Conservation (phyloP, 192 early-diverging fungal species). For the Coemansia sp. region DNA sequence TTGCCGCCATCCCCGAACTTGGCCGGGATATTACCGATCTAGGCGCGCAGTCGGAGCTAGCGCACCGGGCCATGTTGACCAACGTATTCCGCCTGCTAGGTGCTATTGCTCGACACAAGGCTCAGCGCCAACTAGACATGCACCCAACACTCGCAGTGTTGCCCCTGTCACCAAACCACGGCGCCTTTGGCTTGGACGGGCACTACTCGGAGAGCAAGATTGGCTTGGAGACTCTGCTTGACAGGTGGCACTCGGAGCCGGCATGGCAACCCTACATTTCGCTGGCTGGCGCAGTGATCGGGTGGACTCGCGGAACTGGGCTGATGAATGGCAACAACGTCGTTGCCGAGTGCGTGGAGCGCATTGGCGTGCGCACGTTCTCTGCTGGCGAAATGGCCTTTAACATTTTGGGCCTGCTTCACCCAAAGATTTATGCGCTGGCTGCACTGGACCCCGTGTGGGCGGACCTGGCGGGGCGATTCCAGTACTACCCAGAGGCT, state of each 20-base stretch:
- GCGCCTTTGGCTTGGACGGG: slow-evolving; percentile 89
- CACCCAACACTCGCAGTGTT: slow-evolving; percentile 85
- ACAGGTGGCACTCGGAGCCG: slow-evolving; percentile 83
- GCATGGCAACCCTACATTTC: slow-evolving; percentile 80
- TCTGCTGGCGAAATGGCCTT: slow-evolving; percentile 91
- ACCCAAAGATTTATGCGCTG: slow-evolving; percentile 70
- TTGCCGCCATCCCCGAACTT: slow-evolving; percentile 85
- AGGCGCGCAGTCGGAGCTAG: slow-evolving; percentile 80
- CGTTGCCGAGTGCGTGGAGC: slow-evolving; percentile 69
- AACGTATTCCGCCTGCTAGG: slow-evolving; percentile 88
- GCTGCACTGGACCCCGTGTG: slow-evolving; percentile 78
- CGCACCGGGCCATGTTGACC: slow-evolving; percentile 91
- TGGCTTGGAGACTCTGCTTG: slow-evolving; percentile 85
- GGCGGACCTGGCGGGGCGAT: slow-evolving; percentile 93
- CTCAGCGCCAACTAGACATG: slow-evolving; percentile 63
- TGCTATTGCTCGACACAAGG: slow-evolving; percentile 77
- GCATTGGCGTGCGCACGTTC: slow-evolving; percentile 85
- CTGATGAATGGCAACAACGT: slow-evolving; percentile 91
- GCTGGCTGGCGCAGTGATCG: slow-evolving; percentile 89
- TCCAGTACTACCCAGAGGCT: slow-evolving; percentile 69
- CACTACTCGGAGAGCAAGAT: slow-evolving; percentile 93
- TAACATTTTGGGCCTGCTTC: slow-evolving; percentile 87
- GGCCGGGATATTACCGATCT: slow-evolving; percentile 80
- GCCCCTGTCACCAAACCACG: slow-evolving; percentile 95
- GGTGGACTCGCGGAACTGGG: slow-evolving; percentile 96